These are phyloP conservation scores for Bisporella sp. DNA, from an alignment of 2,329 filamentous ascomycete species.

Conservation along the genomic window DNA sequence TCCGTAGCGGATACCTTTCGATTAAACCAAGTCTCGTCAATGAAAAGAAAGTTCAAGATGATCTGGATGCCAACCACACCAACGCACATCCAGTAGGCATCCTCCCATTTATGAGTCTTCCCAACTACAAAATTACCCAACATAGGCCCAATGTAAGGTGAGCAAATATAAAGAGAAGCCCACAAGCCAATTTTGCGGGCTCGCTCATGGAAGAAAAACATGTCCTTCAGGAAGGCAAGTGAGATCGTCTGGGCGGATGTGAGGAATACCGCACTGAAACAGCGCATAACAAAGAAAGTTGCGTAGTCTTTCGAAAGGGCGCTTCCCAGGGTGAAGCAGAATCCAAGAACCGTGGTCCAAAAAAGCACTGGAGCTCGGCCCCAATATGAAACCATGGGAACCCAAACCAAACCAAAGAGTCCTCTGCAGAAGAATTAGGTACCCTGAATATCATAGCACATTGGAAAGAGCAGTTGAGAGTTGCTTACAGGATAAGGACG, in stretches of 20 bases:
- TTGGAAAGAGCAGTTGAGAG: constrained; percentile 23
- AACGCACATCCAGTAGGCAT: constrained; percentile 40
- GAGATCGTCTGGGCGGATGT: constrained; percentile 7
- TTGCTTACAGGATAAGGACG: constrained; percentile 16
- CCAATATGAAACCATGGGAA: constrained; percentile 35
- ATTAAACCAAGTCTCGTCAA: constrained; percentile 45
- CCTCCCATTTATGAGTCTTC: constrained; percentile 34
- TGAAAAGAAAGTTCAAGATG: constrained; percentile 32
- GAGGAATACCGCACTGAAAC: constrained; percentile 19
- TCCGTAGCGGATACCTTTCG: constrained; percentile 29
- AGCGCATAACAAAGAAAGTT: constrained; percentile 27
- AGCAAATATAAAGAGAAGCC: constrained; percentile 33
- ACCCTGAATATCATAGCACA: too few relatives aligned
- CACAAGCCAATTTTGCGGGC: constrained; percentile 43
- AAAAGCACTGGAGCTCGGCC: constrained; percentile 37
- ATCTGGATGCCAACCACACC: constrained; percentile 32
- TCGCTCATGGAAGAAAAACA: constrained; percentile 54
- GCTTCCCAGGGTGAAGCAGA: constrained; percentile 23
- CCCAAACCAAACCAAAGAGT: background rate
- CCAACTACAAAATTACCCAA: constrained; percentile 15
- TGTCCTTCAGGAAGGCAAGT: constrained; percentile 48
- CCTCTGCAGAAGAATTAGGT: background rate
- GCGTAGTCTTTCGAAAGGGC: constrained; percentile 2
- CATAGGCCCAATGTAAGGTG: constrained; percentile 39
- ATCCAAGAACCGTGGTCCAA: constrained; percentile 31